A percentile compares a stretch with the other conserved stretches of the same genome.
phyloP scores from a whole-genome alignment of 805 yeast species.

The Torulaspora indica region DNA sequence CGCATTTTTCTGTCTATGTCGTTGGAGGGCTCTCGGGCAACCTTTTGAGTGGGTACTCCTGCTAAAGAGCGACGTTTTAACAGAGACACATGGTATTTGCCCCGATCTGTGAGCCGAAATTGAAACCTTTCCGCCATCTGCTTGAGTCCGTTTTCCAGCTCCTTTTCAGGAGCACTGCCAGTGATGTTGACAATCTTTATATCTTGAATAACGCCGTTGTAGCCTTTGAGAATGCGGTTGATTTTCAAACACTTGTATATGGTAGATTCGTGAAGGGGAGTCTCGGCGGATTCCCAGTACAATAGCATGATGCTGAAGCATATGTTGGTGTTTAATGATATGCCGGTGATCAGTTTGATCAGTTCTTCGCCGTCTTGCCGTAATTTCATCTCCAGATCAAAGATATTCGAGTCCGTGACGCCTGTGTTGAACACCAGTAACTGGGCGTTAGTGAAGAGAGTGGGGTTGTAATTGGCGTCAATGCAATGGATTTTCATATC shows the following conservation, averaged over 20 bases:
- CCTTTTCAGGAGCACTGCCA: slow-evolving; percentile 31
- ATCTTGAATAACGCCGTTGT: slow-evolving; percentile 27
- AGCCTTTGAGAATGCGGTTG: slow-evolving; percentile 32
- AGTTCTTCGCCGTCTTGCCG: slow-evolving; percentile 35
- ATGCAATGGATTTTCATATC: slow-evolving; percentile 24
- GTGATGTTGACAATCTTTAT: slow-evolving; percentile 31
- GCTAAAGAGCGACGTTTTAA: slow-evolving; percentile 18
- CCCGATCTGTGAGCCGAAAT: slow-evolving; percentile 35
- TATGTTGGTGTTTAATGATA: slow-evolving; percentile 35
- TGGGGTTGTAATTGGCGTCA: slow-evolving; percentile 24
- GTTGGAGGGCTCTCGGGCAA: slow-evolving; percentile 11
- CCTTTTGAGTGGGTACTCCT: slow-evolving; percentile 13
- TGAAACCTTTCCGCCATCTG: slow-evolving; percentile 23
- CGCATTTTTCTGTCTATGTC: slow-evolving; percentile 31
- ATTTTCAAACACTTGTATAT: slow-evolving; percentile 22
- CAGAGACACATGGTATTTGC: slow-evolving; percentile 27
- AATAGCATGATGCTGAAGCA: slow-evolving; percentile 35
- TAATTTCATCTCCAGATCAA: slow-evolving; percentile 35
- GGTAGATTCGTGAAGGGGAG: slow-evolving; percentile 16
- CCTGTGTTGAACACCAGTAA: slow-evolving; percentile 40
- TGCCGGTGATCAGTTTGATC: slow-evolving; percentile 36
- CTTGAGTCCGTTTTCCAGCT: slow-evolving; percentile 31
- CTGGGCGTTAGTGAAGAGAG: slow-evolving; percentile 30
- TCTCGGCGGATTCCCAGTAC: slow-evolving; percentile 41
- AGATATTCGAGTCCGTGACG: slow-evolving; percentile 32